phyloP scores from a whole-genome alignment of 805 yeast genomes.

The Cyberlindnera subsufficiens region DNA sequence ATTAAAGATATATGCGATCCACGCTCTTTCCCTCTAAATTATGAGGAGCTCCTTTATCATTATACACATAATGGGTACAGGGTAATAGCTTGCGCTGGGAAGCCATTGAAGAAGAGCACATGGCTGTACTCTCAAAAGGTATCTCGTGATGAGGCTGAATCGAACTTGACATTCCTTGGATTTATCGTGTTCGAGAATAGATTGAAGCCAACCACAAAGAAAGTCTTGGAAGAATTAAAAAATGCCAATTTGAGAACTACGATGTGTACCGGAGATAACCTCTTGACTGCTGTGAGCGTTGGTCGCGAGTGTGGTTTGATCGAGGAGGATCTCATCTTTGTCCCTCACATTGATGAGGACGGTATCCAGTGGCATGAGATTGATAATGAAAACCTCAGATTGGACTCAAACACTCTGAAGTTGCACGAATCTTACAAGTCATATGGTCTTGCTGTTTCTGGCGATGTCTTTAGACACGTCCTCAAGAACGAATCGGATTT shows the following conservation, averaged over 20 bases:
- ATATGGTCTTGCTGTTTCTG: slow-evolving; percentile 81
- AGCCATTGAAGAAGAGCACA: slow-evolving; percentile 37
- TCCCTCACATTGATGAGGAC: slow-evolving; percentile 51
- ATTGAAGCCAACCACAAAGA: slow-evolving; percentile 62
- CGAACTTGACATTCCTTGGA: slow-evolving; percentile 69
- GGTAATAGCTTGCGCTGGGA: slow-evolving; percentile 90
- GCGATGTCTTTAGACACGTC: slow-evolving; percentile 81
- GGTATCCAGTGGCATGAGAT: slow-evolving; percentile 59
- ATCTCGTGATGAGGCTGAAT: slow-evolving; percentile 63
- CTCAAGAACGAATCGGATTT: slow-evolving; percentile 35
- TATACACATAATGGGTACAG: slow-evolving; percentile 94
- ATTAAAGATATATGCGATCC: slow-evolving; percentile 72
- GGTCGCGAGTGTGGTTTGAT: slow-evolving; percentile 79
- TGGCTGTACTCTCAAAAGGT: slow-evolving; percentile 45
- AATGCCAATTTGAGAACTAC: slow-evolving; percentile 74
- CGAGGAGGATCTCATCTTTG: slow-evolving; percentile 41
- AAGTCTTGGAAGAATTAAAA: slow-evolving; percentile 52
- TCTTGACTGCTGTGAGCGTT: slow-evolving; percentile 90
- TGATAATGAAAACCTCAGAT: slow-evolving; percentile 43
- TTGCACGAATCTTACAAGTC: slow-evolving; percentile 34
- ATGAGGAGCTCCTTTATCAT: slow-evolving; percentile 63
- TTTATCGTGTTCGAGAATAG: slow-evolving; percentile 91
- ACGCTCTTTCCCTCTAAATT: slow-evolving; percentile 67
- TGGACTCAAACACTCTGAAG: slow-evolving; percentile 61
- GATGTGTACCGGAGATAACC: slow-evolving; percentile 98